phyloP scores from a whole-genome alignment of 805 yeast genomes.

The Lachancea meyersii region DNA sequence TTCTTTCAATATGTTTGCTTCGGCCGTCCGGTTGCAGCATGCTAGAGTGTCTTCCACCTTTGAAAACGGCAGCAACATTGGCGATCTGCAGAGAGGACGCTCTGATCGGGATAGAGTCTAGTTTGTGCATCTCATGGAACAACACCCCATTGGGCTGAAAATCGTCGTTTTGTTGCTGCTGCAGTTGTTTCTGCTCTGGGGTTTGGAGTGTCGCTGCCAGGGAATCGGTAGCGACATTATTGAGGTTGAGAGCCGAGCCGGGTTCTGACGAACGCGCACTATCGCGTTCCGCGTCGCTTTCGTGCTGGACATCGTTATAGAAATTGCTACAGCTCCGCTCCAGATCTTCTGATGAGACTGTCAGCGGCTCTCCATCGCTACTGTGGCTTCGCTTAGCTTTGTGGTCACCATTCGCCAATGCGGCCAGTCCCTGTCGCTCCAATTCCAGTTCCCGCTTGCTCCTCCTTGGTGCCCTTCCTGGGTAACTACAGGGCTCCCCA shows the following conservation, averaged over 20 bases:
- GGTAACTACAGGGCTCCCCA: slow-evolving; percentile 37
- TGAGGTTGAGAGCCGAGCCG: neutral
- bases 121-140: slow-evolving; percentile 12
- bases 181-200: neutral
- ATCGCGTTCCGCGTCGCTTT: neutral
- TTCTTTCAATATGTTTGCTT: slow-evolving; percentile 29
- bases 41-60: slow-evolving; percentile 28
- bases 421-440: neutral
- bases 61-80: slow-evolving; percentile 24
- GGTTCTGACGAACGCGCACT: slow-evolving; percentile 2
- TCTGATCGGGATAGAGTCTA: slow-evolving; percentile 26
- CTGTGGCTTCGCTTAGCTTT: neutral
- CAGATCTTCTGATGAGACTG: neutral
- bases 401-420: neutral
- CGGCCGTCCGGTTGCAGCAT: slow-evolving; percentile 25
- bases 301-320: neutral
- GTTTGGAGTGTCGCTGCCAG: neutral
- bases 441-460: slow-evolving; percentile 27
- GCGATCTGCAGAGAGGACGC: slow-evolving; percentile 30
- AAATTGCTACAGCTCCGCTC: neutral
- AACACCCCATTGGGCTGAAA: slow-evolving; percentile 7
- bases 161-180: neutral
- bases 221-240: neutral
- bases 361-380: neutral
- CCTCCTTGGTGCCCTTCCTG: slow-evolving; percentile 40